phyloP scores from a whole-genome alignment of 805 yeast species.

The Pichia cabralensis region DNA sequence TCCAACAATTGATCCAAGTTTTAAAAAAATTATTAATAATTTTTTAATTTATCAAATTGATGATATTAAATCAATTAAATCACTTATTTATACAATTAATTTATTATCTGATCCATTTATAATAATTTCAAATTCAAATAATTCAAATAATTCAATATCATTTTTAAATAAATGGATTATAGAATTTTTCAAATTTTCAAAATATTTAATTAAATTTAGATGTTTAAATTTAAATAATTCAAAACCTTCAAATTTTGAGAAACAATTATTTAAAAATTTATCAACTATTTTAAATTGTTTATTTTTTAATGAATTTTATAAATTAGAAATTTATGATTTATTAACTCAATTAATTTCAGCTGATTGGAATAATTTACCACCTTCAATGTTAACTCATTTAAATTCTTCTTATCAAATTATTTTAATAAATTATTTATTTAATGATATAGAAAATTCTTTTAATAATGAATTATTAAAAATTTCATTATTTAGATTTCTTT shows the following conservation, averaged over 20 bases:
- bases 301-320: constrained; percentile 35
- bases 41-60: constrained; percentile 45
- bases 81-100: constrained; percentile 43
- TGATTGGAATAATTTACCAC: constrained; percentile 48
- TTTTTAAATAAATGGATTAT: constrained; percentile 42
- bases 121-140: constrained; percentile 1
- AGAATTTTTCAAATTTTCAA: constrained; percentile 45
- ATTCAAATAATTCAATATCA: constrained; percentile 26
- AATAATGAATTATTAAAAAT: constrained; percentile 45
- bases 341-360: constrained; percentile 49
- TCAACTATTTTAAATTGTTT: constrained; percentile 52
- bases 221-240: constrained; percentile 38
- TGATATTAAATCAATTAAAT: constrained; percentile 43
- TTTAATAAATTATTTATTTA: constrained; percentile 48
- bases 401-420: constrained; percentile 55
- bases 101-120: constrained; percentile 30
- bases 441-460: constrained; percentile 49
- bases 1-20: constrained; percentile 39
- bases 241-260: constrained; percentile 58
- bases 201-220: constrained; percentile 39
- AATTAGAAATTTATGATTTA: constrained; percentile 43
- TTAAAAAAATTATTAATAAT: constrained; percentile 39
- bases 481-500: constrained; percentile 50
- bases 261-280: constrained; percentile 42
- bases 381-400: constrained; percentile 74